Base-by-base conservation (phyloP, 2,329 filamentous ascomycete species). In the Camillea tinctor region DNA sequence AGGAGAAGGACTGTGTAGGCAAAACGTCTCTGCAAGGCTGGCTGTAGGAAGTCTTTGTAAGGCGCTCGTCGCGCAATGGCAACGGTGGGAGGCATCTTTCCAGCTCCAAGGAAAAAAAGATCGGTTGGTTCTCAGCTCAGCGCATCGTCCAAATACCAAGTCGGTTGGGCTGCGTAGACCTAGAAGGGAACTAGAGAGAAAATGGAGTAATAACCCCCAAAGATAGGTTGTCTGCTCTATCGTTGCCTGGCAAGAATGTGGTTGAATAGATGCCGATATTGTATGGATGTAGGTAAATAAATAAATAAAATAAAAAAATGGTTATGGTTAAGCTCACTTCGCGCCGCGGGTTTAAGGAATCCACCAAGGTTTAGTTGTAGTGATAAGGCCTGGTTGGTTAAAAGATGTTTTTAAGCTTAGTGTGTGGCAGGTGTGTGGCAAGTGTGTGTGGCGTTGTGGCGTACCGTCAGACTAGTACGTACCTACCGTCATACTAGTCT, bases 31-130 rank as follows among this genome's bases (percentile, higher is more conserved):
- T 98, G 94, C 65, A 97, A 81, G 56, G 90, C 88, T 54, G 94
- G 93, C 63, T 94, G 96, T 68, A 97, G 80, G 75, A 96, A 96
- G 79, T 97, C 92, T 81, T 92, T 90, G 77, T 97, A 96, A 54
- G 84, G 80, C 70, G 80, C 78, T 72, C 74, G 84, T 81, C 80
- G 86, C 78, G 79, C 82, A 73, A 76, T 79, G 71, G 76, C 75
- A 71, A 76, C 79, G 71, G 77, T 75, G 71, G 73, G 74, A 69
- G 82, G 79, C 82, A 86, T 86, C 54, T 72, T 78, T 69, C 74
- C 75, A 73, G 75, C 55, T 64, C 49, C 23, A 52, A 20, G 23
- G 23, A 24, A 56, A 56, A 24, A 56, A 56, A 48, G 57, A 58
- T 44, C 13, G 36, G 6, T 44, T 15, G 36, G n/a, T 51, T 44